A percentile compares a stretch with the other conserved stretches of the same genome.
Conservation (phyloP, 345 rosid species). For the Psidium guajava region DNA sequence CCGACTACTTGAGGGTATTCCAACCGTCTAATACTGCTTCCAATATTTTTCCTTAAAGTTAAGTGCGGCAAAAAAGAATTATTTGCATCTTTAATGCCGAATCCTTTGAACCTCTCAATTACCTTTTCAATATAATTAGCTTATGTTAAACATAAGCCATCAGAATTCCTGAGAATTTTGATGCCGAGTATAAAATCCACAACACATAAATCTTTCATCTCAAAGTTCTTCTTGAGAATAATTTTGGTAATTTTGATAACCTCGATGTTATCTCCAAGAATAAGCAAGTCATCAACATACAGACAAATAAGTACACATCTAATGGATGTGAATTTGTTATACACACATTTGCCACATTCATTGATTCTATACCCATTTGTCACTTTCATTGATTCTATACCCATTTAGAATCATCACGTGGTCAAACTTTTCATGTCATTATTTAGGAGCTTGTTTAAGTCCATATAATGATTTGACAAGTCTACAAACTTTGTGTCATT, state of each 20-base stretch:
- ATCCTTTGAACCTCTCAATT: background rate
- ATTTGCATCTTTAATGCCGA: background rate
- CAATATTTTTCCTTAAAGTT: background rate
- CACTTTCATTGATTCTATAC: too few relatives aligned
- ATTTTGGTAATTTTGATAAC: background rate
- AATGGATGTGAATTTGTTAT: background rate
- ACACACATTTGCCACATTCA: too few relatives aligned
- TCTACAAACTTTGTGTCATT: too few relatives aligned
- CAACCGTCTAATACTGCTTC: background rate
- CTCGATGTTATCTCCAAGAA: background rate
- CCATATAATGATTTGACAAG: too few relatives aligned
- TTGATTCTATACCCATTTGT: too few relatives aligned
- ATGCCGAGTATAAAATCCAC: background rate
- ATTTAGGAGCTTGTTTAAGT: too few relatives aligned
- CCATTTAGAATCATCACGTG: too few relatives aligned
- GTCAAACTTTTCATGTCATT: too few relatives aligned
- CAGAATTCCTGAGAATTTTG: background rate
- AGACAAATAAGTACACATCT: background rate
- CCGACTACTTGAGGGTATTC: background rate
- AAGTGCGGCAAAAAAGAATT: background rate
- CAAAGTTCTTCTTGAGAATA: background rate
- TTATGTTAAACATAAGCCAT: background rate
- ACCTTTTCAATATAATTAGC: background rate
- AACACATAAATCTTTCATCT: background rate
- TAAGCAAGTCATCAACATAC: background rate